Conservation (phyloP, 2,329 filamentous ascomycete genomes). For the Verruconis gallopava region DNA sequence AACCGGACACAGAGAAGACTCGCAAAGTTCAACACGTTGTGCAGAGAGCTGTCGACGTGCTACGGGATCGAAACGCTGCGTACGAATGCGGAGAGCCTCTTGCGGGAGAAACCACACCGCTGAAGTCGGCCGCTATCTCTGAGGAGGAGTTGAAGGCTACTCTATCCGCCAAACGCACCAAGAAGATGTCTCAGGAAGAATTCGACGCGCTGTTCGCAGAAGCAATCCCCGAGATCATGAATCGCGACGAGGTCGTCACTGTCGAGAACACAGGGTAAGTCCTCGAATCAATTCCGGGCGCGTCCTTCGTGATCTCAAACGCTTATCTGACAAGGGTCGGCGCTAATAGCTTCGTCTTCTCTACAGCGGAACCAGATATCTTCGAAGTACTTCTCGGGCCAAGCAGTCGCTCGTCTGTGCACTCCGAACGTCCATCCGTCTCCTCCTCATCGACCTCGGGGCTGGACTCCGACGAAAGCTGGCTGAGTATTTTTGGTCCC, state of each 20-base stretch:
- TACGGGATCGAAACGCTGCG: conserved; percentile 73
- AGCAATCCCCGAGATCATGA: conserved; percentile 58
- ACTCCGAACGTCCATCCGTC: conserved; percentile 63
- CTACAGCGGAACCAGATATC: conserved; percentile 59
- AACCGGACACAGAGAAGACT: conserved; percentile 87
- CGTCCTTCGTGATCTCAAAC: too few species aligned
- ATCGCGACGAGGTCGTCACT: conserved; percentile 46
- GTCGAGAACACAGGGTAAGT: conserved; percentile 39
- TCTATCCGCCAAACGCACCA: conserved; percentile 63
- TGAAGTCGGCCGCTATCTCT: conserved; percentile 51
- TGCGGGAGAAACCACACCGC: conserved; percentile 46
- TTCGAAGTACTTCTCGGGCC: conserved; percentile 83
- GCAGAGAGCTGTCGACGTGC: conserved; percentile 73
- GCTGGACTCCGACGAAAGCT: conserved; percentile 11
- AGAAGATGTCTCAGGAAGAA: conserved; percentile 72
- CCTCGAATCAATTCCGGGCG: too few species aligned
- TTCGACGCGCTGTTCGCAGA: conserved; percentile 79
- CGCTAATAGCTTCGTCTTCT: conserved; percentile 58
- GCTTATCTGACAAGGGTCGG: conserved; percentile 8
- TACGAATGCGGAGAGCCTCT: conserved; percentile 74
- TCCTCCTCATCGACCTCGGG: conserved; percentile 53
- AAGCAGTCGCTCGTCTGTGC: conserved; percentile 76
- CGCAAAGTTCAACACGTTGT: conserved; percentile 77
- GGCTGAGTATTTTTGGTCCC: neutral
- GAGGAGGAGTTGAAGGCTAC: conserved; percentile 63